A percentile compares a stretch with the other conserved stretches of the same genome.
phyloP scores from a whole-genome alignment of 768 basidiomycete genomes.

The Calocybe cyanea region DNA sequence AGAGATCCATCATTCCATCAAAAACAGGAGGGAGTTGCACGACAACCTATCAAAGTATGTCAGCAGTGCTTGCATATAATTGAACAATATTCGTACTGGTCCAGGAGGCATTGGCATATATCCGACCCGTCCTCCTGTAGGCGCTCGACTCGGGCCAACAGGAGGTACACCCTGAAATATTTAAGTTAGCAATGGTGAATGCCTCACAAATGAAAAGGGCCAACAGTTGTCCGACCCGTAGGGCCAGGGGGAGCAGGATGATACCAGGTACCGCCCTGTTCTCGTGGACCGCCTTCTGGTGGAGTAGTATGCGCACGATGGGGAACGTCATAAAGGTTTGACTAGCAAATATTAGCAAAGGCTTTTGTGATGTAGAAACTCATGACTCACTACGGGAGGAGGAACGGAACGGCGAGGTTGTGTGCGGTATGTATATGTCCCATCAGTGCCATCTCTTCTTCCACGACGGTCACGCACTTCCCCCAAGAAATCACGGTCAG shows the following conservation, averaged over 20 bases:
- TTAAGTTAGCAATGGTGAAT: background rate
- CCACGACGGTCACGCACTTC: conserved; percentile 4
- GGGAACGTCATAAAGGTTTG: conserved; percentile 11
- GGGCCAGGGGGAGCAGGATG: conserved; percentile 8
- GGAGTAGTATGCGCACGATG: conserved; percentile 27
- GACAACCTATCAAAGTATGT: conserved; percentile 39
- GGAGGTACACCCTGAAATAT: conserved; percentile 19
- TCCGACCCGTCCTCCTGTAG: conserved; percentile 18
- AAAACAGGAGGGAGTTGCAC: conserved; percentile 62
- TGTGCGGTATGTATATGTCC: background rate
- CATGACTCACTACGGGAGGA: conserved; percentile 19
- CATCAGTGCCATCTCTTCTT: conserved; percentile 1
- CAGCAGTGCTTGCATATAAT: background rate
- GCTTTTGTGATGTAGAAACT: background rate
- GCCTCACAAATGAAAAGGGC: background rate
- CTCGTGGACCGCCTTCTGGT: conserved; percentile 7
- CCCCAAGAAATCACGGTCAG: background rate
- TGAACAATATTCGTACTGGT: conserved; percentile 39
- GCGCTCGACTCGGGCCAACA: conserved; percentile 17
- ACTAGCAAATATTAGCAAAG: conserved; percentile 8
- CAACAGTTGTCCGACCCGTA: conserved; percentile 1
- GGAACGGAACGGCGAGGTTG: conserved; percentile 15
- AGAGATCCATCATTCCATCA: conserved; percentile 64
- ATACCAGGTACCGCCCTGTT: conserved; percentile 29
- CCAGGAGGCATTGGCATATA: conserved; percentile 48